These are phyloP conservation scores for Spergularia azorica DNA, from an alignment of 179 eudicot genomes.

Conservation along the genomic window DNA sequence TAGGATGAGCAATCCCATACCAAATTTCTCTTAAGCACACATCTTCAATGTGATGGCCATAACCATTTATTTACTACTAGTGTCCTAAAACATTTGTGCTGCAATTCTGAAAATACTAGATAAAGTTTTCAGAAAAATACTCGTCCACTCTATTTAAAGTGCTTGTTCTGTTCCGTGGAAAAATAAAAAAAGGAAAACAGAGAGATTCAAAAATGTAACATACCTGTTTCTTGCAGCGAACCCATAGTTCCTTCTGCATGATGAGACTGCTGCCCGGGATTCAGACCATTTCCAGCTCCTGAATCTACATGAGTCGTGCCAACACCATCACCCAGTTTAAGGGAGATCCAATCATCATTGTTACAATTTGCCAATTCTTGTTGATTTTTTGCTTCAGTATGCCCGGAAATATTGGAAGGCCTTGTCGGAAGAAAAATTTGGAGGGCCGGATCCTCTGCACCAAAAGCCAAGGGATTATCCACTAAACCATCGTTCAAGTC, in stretches of 20 bases:
- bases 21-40: too few relatives aligned
- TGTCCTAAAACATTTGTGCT: too few relatives aligned
- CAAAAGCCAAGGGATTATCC: slow-evolving; percentile 76
- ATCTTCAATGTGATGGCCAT: too few relatives aligned
- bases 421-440: slow-evolving; percentile 90
- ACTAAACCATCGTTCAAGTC: slow-evolving; percentile 71
- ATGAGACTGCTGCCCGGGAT: slow-evolving; percentile 41
- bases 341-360: slow-evolving; percentile 90
- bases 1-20: too few relatives aligned
- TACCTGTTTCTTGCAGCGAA: slow-evolving; percentile 67
- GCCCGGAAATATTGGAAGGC: slow-evolving; percentile 60
- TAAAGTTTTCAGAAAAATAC: slow-evolving; percentile 5
- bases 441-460: slow-evolving; percentile 85
- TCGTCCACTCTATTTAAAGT: neutral
- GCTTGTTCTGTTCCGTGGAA: neutral
- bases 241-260: slow-evolving; percentile 49
- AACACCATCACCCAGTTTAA: slow-evolving; percentile 76
- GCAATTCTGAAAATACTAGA: too few relatives aligned
- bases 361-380: slow-evolving; percentile 55
- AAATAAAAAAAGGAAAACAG: neutral
- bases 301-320: slow-evolving; percentile 39
- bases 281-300: slow-evolving; percentile 39
- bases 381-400: slow-evolving; percentile 49
- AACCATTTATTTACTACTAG: too few relatives aligned
- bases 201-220: slow-evolving; percentile 16